Conservation (phyloP, 768 basidiomycete species). For the Naganishia onofrii region DNA sequence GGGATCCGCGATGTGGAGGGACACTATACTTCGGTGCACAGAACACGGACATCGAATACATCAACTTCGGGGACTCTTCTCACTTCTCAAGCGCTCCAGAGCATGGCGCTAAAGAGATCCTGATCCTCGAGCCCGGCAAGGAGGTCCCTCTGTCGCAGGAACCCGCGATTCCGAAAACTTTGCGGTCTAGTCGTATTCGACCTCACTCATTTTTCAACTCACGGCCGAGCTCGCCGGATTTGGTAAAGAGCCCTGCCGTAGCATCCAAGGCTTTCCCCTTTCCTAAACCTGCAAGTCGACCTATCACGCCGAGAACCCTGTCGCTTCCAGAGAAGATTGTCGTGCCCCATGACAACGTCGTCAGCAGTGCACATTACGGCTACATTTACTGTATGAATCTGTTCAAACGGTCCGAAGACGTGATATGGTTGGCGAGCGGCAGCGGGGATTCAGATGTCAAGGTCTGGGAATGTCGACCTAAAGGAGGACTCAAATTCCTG, state of each 20-base stretch:
- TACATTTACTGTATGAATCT: constrained; percentile 83
- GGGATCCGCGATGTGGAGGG: constrained; percentile 63
- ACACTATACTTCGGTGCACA: constrained; percentile 85
- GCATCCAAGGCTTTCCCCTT: constrained; percentile 15
- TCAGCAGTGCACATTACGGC: constrained; percentile 88
- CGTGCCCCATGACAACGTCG: constrained; percentile 68
- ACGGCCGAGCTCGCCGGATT: constrained; percentile 55
- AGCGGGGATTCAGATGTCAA: constrained; percentile 90
- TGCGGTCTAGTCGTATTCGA: constrained; percentile 45
- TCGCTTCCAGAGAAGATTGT: constrained; percentile 39
- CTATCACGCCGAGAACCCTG: constrained; percentile 4
- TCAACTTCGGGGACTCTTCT: constrained; percentile 57
- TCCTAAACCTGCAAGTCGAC: constrained; percentile 22
- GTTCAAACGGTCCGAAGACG: constrained; percentile 49
- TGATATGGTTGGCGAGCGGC: constrained; percentile 69
- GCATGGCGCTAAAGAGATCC: neutral
- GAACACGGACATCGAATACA: constrained; percentile 90
- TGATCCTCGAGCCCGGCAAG: neutral
- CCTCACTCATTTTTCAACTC: constrained; percentile 89
- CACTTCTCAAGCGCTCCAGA: constrained; percentile 2
- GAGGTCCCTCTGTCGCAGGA: constrained; percentile 10
- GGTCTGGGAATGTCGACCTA: constrained; percentile 40
- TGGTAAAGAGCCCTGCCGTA: constrained; percentile 17
- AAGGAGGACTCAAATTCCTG: constrained; percentile 42
- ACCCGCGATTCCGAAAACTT: constrained; percentile 21